Percentiles rank a stretch among this genome's conserved stretches.
phyloP scores from a whole-genome alignment of 2,329 filamentous ascomycete species.

The Zasmidium angulare region DNA sequence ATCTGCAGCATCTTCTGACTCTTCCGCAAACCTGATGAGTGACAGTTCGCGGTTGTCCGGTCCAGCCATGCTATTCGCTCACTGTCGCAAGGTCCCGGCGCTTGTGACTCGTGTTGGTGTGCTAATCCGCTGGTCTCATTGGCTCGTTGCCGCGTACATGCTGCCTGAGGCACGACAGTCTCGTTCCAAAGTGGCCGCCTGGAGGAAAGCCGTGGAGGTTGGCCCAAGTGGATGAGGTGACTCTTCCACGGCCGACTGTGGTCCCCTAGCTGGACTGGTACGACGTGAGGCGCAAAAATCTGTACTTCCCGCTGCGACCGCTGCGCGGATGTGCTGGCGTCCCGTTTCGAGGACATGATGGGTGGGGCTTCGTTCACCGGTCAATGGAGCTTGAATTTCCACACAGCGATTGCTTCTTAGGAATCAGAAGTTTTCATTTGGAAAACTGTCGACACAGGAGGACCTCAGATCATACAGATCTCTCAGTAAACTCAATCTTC shows the following conservation, averaged over 20 bases:
- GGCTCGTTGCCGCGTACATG: neutral
- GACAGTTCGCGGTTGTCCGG: conserved; percentile 9
- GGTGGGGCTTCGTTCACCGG: conserved; percentile 8
- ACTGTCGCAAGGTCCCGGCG: conserved; percentile 2
- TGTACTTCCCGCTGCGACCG: neutral
- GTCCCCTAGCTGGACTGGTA: neutral
- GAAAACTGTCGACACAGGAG: neutral
- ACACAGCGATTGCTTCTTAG: no score
- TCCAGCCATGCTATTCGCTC: conserved; percentile 19
- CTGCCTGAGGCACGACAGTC: conserved; percentile 6
- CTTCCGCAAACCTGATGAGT: conserved; percentile 15
- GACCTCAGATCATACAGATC: neutral
- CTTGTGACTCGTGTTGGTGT: conserved; percentile 7
- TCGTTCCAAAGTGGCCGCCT: neutral
- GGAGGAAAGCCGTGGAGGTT: neutral
- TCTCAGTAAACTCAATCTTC: neutral
- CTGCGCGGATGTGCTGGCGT: neutral
- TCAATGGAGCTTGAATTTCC: conserved; percentile 2
- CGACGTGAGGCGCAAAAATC: neutral
- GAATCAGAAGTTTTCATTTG: neutral
- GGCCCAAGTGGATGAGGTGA: neutral
- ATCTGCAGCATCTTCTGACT: conserved; percentile 20
- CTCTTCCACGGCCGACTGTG: neutral
- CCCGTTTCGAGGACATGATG: neutral
- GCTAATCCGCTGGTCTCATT: conserved; percentile 1